These are phyloP conservation scores for Neonothopanus nambi DNA, from an alignment of 1,284 basidiomycete genomes.

Conservation along the genomic window DNA sequence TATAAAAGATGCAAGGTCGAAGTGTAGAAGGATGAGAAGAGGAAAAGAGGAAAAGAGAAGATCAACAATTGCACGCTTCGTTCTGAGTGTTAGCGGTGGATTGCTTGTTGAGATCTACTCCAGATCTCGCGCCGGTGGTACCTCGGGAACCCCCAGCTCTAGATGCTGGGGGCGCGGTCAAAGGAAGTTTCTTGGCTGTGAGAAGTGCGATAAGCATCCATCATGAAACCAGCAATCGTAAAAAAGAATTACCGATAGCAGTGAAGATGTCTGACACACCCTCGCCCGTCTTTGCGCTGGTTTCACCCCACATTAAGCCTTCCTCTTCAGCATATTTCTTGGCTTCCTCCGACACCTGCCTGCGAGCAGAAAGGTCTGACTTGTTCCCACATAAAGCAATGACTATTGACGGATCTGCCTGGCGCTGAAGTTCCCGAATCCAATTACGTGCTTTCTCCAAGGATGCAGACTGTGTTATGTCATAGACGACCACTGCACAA, in stretches of 20 bases:
- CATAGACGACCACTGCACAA: slow-evolving; percentile 85
- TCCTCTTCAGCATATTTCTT: slow-evolving; percentile 95
- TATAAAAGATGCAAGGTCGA: neutral
- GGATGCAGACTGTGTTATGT: slow-evolving; percentile 84
- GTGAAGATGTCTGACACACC: slow-evolving; percentile 90
- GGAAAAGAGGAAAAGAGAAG: neutral
- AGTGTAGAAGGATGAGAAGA: slow-evolving; percentile 16
- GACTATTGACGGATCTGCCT: slow-evolving; percentile 95
- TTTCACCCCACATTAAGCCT: slow-evolving; percentile 94
- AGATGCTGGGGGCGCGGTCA: slow-evolving; percentile 67
- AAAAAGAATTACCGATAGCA: slow-evolving; percentile 63
- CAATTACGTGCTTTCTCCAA: slow-evolving; percentile 96
- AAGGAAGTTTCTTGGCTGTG: slow-evolving; percentile 78
- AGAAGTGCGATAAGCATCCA: slow-evolving; percentile 12
- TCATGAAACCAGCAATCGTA: neutral
- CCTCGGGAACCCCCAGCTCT: slow-evolving; percentile 52
- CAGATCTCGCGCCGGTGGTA: slow-evolving; percentile 50
- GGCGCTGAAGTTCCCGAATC: slow-evolving; percentile 95
- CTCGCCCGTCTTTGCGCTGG: slow-evolving; percentile 92
- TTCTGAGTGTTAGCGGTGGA: slow-evolving; percentile 46
- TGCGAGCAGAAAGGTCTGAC: slow-evolving; percentile 79
- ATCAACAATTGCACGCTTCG: slow-evolving; percentile 77
- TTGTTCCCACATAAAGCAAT: slow-evolving; percentile 98
- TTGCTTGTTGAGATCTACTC: slow-evolving; percentile 74
- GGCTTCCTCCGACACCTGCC: slow-evolving; percentile 84